Conservation (phyloP, 352 stramenopile species). For the Phytophthora constricta region DNA sequence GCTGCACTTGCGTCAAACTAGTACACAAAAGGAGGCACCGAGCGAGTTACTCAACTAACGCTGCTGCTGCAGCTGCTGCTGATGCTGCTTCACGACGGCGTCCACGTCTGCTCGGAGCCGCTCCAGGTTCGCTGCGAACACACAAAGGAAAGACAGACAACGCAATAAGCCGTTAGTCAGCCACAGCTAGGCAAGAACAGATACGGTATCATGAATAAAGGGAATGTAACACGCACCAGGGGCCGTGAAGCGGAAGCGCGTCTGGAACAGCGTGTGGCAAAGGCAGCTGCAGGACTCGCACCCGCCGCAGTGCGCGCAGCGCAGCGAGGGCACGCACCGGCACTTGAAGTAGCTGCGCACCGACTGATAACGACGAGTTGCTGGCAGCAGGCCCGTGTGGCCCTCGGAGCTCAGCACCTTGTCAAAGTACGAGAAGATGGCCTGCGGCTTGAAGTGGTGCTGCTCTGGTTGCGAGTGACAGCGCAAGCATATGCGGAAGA, state of each 20-base stretch:
- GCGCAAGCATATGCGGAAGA: constrained; percentile 77
- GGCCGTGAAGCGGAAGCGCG: constrained; percentile 76
- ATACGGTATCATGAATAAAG: no score
- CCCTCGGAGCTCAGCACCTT: constrained; percentile 75
- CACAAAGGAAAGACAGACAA: constrained; percentile 14
- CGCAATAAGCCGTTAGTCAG: constrained; percentile 6
- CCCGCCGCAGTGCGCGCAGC: constrained; percentile 72
- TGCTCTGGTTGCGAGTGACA: constrained; percentile 75
- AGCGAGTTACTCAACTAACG: constrained; percentile 14
- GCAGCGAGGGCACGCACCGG: constrained; percentile 60
- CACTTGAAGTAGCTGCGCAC: constrained; percentile 81
- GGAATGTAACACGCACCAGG: constrained; percentile 55
- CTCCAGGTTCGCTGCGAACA: constrained; percentile 45
- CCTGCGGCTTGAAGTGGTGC: constrained; percentile 75
- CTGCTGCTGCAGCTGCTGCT: constrained; percentile 45
- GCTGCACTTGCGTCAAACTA: no score
- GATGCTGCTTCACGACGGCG: constrained; percentile 50
- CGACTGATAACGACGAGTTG: constrained; percentile 68
- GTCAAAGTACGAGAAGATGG: constrained; percentile 67
- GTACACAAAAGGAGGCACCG: constrained; percentile 25
- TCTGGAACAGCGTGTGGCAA: constrained; percentile 90
- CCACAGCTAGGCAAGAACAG: neutral
- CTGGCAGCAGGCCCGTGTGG: constrained; percentile 70
- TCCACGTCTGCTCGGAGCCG: constrained; percentile 48
- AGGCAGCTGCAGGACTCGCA: constrained; percentile 85